Percentiles rank a stretch among this genome's conserved stretches.
Conservation (phyloP, 2,329 filamentous ascomycete genomes). For the Alternaria novae-zelandiae region DNA sequence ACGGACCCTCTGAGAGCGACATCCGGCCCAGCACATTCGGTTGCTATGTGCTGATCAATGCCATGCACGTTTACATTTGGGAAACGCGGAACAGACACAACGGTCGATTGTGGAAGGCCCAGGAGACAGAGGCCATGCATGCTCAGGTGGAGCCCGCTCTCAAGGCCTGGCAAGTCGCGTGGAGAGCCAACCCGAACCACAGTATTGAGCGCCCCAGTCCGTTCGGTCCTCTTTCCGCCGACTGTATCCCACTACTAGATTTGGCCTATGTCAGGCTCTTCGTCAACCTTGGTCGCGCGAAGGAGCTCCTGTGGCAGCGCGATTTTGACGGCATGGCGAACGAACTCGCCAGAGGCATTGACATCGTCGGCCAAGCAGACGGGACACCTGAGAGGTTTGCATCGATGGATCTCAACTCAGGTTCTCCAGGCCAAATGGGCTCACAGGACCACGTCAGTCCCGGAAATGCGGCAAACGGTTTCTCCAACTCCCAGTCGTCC, state of each 20-base stretch:
- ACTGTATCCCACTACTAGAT: conserved; percentile 89
- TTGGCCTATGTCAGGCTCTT: conserved; percentile 91
- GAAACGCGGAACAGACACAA: conserved; percentile 91
- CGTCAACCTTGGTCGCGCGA: conserved; percentile 89
- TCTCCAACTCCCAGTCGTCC: conserved; percentile 59
- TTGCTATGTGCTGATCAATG: conserved; percentile 89
- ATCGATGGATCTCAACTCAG: conserved; percentile 38
- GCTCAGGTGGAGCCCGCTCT: conserved; percentile 92
- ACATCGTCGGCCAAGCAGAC: conserved; percentile 76
- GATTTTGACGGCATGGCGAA: conserved; percentile 93
- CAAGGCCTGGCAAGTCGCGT: conserved; percentile 91
- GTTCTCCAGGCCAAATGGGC: conserved; percentile 31
- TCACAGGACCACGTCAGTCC: conserved; percentile 38
- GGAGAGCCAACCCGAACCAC: conserved; percentile 85
- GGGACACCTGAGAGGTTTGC: conserved; percentile 59
- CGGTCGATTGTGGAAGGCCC: conserved; percentile 85
- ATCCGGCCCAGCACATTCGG: conserved; percentile 89
- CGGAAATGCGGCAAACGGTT: conserved; percentile 39
- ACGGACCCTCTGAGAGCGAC: conserved; percentile 65
- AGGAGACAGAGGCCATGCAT: conserved; percentile 96
- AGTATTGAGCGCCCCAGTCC: conserved; percentile 85
- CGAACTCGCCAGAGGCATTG: conserved; percentile 78
- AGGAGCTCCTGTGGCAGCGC: conserved; percentile 91
- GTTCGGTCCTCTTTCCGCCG: conserved; percentile 83
- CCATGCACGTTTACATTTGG: conserved; percentile 98